These are phyloP conservation scores for Monosporascus sp. DNA, from an alignment of 2,329 filamentous ascomycete species.

Conservation along the genomic window DNA sequence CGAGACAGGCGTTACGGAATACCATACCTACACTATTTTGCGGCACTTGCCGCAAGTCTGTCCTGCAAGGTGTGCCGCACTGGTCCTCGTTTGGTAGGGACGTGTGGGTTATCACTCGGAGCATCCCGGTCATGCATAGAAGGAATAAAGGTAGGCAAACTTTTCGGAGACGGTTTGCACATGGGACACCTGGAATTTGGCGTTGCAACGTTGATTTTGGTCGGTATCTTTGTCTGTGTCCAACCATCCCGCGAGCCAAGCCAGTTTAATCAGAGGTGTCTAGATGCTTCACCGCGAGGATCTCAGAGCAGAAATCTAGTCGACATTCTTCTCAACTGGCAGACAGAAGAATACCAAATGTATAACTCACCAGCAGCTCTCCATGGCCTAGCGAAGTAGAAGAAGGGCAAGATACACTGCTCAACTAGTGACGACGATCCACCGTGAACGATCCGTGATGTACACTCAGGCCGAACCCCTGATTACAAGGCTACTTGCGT, in stretches of 20 bases:
- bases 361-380: background rate
- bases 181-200: background rate
- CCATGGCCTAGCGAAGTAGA: too few species aligned
- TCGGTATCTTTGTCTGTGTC: background rate
- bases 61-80: background rate
- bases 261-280: background rate
- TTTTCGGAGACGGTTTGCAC: background rate
- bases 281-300: background rate
- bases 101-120: background rate
- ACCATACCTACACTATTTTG: background rate
- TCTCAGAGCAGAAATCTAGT: background rate
- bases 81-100: background rate
- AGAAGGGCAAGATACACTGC: too few species aligned
- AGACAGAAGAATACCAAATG: background rate
- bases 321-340: background rate
- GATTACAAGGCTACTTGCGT: too few species aligned
- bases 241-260: background rate
- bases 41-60: background rate
- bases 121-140: background rate
- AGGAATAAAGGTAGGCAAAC: background rate
- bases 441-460: too few species aligned
- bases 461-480: too few species aligned
- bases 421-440: too few species aligned
- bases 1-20: background rate
- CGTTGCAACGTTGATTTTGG: background rate